Base-by-base conservation (phyloP, 148 eudicot genomes). In the Diospyros lotus region DNA sequence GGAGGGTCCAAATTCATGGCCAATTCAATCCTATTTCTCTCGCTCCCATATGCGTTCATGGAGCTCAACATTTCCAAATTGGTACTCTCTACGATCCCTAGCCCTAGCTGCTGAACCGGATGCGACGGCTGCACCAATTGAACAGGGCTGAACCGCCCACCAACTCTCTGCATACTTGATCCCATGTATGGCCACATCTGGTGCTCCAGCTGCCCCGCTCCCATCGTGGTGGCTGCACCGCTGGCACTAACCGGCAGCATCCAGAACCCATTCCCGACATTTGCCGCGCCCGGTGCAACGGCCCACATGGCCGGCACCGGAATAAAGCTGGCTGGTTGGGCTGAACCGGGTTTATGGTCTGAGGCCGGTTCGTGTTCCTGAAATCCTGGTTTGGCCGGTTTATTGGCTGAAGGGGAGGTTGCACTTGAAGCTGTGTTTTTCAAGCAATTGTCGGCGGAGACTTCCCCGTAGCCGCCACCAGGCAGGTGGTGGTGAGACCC, bases 241-340 rank as follows among this genome's bases (percentile, higher is more conserved):
- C 63, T 58, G 2, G 60, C 80, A 1, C 68, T 56, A 5, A 81
- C 77, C 0, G 85, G 85, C 4, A 82, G 79, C 85, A 82, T 82
- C 85, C 85, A 82, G 55, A 78, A 82, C n/a, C 76, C 79, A 62
- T 78, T 82, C 15, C 79, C 84, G 1, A 73, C 76, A 69, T 76
- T 81, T 2, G 80, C 64, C n/a, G 74, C 56, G 6, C 77, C 77
- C n/a, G 83, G 83, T 10, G 80, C 83, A 48, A 81, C 79, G 1
- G 84, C 81, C 84, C 84, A 82, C 82, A 82, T 78, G 73, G 84
- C 79, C 2, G 66, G 76, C 8, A 71, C 82, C 38, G 76, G 85
- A 60, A 75, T 44, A 60, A 65, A 75, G 40, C 80, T 55, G 10
- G 84, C 13, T 0, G 75, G 52, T 58, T 81, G 81, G 3, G 56